Evolutionary conservation across 78 protist genomes (phyloP), one percentile per base, ranked within the genome.

Genomic region (Trichosphaerium sp.): DNA sequence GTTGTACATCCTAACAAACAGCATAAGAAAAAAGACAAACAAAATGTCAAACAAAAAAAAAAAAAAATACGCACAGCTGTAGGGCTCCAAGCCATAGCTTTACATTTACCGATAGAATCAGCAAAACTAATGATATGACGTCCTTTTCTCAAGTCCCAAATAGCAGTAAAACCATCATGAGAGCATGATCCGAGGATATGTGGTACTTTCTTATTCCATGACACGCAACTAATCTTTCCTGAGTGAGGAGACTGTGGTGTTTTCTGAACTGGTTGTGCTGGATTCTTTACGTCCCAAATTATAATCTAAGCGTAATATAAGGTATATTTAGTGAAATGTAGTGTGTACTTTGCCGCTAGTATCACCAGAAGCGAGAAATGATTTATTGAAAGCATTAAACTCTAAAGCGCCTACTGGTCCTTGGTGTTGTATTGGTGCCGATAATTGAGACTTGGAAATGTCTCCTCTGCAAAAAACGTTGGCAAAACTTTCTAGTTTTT

Each of bases 1-100:
- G 35, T 23, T 82, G 89, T 26, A 92, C 87, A 41, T 92, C 77
- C 40, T 74, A n/a, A n/a, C n/a, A n/a, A 29, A 18, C 18, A 44
- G 18, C 21, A 44, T 39, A 57, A 11, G 35, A 66, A n/a, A n/a
- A n/a, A n/a, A n/a, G n/a, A n/a, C n/a, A n/a, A n/a, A n/a, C n/a
- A n/a, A n/a, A n/a, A n/a, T n/a, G n/a, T n/a, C n/a, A n/a, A n/a
- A n/a, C n/a, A n/a, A n/a, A n/a, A n/a, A n/a, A n/a, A n/a, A n/a
- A n/a, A n/a, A n/a, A n/a, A n/a, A n/a, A n/a, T n/a, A n/a, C n/a
- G n/a, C n/a, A n/a, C n/a, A n/a, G n/a, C 90, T 3, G 75, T 84
- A 34, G 97, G 97, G 71, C 74, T 72, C 95, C 94, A 92, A 8
- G 80, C 82, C 31, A 92, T 52, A n/a, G 89, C 75, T 4, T 80